Evolutionary conservation across 169 alveolate species (phyloP), one percentile per base, ranked within the genome.

Genomic region (Theileria orientalis): DNA sequence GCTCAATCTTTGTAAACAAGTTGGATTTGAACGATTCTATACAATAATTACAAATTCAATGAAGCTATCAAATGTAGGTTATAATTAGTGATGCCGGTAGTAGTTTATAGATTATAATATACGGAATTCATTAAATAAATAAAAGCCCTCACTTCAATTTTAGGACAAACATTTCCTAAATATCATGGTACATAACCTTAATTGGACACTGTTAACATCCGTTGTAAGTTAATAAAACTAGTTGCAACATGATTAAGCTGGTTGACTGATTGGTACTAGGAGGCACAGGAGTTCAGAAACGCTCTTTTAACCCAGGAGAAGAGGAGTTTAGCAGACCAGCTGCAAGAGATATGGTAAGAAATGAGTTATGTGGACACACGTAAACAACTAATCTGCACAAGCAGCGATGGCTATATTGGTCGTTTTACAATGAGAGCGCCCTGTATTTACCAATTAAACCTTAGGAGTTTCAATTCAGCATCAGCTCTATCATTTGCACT

Each of bases 201-300:
- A 85, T 64, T 89, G 94, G 94, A 83, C 90, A 9, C 70, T 89
- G 57, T 40, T 89, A 49, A 89, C 94, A 16, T 76, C 94, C 1
- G 73, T 83, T 79, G 44, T 21, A 57, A 16, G 1, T 25, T 9
- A 9, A 0, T 21, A 29, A 9, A 8, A 30, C 23, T 16, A 7
- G n/a, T n/a, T n/a, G n/a, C n/a, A 67, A 5, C 2, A 29, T 29
- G 11, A n/a, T 1, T 8, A 49, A 54, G n/a, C 33, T 35, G n/a
- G n/a, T n/a, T n/a, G n/a, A n/a, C n/a, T n/a, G n/a, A n/a, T n/a
- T n/a, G n/a, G n/a, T n/a, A n/a, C n/a, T 25, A 83, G 83, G 94
- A 85, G 19, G 86, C 94, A 0, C 79, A 71, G 44, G 85, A 74
- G 42, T 41, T 89, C 69, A 75, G 94, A 66, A 72, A 73, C 33